Base-by-base conservation (phyloP, 768 basidiomycete species). In the Hypholoma sublateritium region DNA sequence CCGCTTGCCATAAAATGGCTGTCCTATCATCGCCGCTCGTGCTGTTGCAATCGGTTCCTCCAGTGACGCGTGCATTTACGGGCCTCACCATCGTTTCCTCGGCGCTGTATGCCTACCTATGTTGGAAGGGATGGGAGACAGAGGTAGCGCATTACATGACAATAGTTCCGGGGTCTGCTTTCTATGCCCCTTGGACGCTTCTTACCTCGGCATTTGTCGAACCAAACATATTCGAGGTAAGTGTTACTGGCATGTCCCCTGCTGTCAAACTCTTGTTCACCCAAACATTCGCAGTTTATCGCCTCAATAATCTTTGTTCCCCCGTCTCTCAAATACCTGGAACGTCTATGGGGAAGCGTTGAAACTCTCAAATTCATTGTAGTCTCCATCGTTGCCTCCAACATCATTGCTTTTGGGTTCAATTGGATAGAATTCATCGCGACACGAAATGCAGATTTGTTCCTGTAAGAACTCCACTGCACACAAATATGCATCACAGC, bases 121-220 rank as follows among this genome's bases (percentile, higher is more conserved):
- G 73, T 63, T 92, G 84, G 83, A 80, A 66, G 70, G 78, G 69
- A 34, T 51, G 69, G 52, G 68, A 50, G 63, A 65, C 65, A 57
- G 71, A 69, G 59, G 74, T 66, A 53, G 77, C 66, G 25, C 85
- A 88, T 28, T 95, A 89, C 73, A 77, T 96, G 65, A 85, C 88
- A 5, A 76, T 95, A 57, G 78, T 91, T 11, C 95, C 95, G 4
- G 95, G 93, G 13, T 80, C 82, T 41, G 88, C 87, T 64, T 64
- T 93, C 28, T 92, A 88, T 70, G 86, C 87, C 59, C 96, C 96
- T 45, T 99, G 97, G 97, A 93, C 93, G 2, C 81, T 98, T 62
- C 73, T 94, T n/a, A 95, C 90, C 4, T 89, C 92, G 2, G 88
- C 85, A 17, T 83, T 95, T 58, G 90, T 97, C 16, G 97, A 99